phyloP scores from a whole-genome alignment of 352 stramenopile species.

The Blastocystis sp. region DNA sequence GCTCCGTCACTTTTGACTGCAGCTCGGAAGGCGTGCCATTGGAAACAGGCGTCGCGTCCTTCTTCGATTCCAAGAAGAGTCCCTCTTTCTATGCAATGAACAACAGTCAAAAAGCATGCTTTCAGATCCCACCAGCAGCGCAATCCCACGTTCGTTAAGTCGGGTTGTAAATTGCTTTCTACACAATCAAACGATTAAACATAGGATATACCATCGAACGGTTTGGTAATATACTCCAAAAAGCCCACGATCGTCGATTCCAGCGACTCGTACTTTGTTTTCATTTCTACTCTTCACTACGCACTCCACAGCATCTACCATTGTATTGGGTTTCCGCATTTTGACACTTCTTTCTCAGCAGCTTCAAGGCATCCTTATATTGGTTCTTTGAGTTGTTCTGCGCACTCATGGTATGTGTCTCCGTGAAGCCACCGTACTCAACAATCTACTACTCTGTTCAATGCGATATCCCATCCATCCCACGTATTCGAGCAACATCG shows the following conservation, averaged over 20 bases:
- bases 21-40: background rate
- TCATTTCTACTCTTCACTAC: slow-evolving; percentile 17
- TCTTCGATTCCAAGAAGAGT: slow-evolving; percentile 2
- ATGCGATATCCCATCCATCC: too few species aligned
- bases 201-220: slow-evolving; percentile 5
- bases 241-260: slow-evolving; percentile 17
- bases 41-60: background rate
- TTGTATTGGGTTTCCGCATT: background rate
- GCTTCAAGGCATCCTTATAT: slow-evolving; percentile 54
- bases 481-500: too few species aligned
- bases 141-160: slow-evolving; percentile 11
- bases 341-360: slow-evolving; percentile 45
- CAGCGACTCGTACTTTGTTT: slow-evolving; percentile 29
- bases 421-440: too few species aligned
- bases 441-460: too few species aligned
- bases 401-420: background rate
- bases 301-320: background rate
- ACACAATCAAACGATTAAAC: background rate
- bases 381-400: background rate
- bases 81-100: slow-evolving; percentile 27
- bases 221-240: slow-evolving; percentile 47
- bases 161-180: slow-evolving; percentile 48
- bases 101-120: background rate
- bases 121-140: slow-evolving; percentile 62
- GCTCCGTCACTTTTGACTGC: background rate